Evolutionary conservation across 1,139 yeast genomes (phyloP), one percentile per base, ranked within the genome.

Genomic region (Suhomyces taliae): DNA sequence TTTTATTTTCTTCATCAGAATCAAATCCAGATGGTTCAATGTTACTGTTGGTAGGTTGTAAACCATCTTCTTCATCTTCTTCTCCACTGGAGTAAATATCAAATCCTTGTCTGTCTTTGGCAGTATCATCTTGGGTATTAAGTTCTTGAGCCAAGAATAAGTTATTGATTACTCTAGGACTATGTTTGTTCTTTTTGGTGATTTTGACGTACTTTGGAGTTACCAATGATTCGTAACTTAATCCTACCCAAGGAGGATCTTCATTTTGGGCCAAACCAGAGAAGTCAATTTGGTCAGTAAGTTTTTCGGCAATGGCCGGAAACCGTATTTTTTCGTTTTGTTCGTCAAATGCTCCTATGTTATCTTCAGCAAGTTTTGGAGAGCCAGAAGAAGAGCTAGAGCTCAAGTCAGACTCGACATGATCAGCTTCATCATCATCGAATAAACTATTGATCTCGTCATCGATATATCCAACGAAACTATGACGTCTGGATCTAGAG

Each of bases 111-210:
- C 27, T 10, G 31, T 11, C 15, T 29, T 40, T 24, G 10, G 36
- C 8, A 12, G 32, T 14, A 8, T 42, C 46, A 14, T 38, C 40
- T 15, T 39, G 44, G 10, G 59, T 61, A 47, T 74, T 71, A 50
- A 90, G 68, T 64, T 90, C 95, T 64, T 90, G 97, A 0, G 96
- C 95, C 38, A 90, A 67, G 55, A 90, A 89, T 41, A 90, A 62
- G 49, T 85, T 70, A 54, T 79, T 79, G 50, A 83, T 69, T 37
- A 69, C 62, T 34, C 66, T 68, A 2, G 82, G 75, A 40, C 81
- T 70, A 43, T 66, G 67, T 47, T 70, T 73, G 49, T 75, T 70
- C 49, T 72, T 76, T 51, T 74, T 72, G 50, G 72, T 70, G 4
- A 76, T 65, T 56, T 75, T 79, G 41, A 82, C 66, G 58, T 84